phyloP scores from a whole-genome alignment of 1,284 basidiomycete species.

The Moniliella sp. region DNA sequence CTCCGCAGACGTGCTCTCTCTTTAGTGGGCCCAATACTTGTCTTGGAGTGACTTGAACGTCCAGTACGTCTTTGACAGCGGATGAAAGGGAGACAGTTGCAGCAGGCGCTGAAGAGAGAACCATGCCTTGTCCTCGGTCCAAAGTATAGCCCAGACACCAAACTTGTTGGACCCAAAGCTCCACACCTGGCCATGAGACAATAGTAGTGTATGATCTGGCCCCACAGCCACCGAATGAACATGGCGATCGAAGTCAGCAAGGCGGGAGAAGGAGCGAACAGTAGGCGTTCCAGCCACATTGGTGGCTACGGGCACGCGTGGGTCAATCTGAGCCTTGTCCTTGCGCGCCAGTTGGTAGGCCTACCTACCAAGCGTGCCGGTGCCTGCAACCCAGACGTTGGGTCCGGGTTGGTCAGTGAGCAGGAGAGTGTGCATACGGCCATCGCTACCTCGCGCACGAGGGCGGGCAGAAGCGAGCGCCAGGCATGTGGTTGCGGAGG shows the following conservation, averaged over 20 bases:
- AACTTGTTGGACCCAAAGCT: conserved; percentile 63
- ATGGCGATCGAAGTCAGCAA: conserved; percentile 43
- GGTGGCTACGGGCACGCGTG: conserved; percentile 30
- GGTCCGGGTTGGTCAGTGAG: conserved; percentile 17
- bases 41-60: conserved; percentile 53
- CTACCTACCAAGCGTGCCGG: conserved; percentile 14
- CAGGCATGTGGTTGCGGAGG: conserved; percentile 6
- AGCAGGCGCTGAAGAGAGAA: conserved; percentile 3
- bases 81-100: neutral
- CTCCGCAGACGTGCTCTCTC: conserved; percentile 57
- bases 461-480: conserved; percentile 17
- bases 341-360: conserved; percentile 46
- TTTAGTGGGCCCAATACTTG: conserved; percentile 56
- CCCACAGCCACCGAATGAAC: conserved; percentile 50
- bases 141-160: conserved; percentile 59
- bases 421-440: conserved; percentile 22
- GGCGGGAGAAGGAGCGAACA: conserved; percentile 49
- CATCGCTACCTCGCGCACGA: conserved; percentile 22
- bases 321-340: conserved; percentile 37
- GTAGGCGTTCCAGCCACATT: conserved; percentile 58
- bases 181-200: conserved; percentile 56
- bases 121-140: conserved; percentile 38
- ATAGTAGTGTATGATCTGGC: conserved; percentile 75
- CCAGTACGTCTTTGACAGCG: conserved; percentile 9
- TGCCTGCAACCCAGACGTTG: conserved; percentile 29